A percentile compares a stretch with the other conserved stretches of the same genome.
phyloP scores from a whole-genome alignment of 176 grass and related monocot genomes.

The Avena eriantha region DNA sequence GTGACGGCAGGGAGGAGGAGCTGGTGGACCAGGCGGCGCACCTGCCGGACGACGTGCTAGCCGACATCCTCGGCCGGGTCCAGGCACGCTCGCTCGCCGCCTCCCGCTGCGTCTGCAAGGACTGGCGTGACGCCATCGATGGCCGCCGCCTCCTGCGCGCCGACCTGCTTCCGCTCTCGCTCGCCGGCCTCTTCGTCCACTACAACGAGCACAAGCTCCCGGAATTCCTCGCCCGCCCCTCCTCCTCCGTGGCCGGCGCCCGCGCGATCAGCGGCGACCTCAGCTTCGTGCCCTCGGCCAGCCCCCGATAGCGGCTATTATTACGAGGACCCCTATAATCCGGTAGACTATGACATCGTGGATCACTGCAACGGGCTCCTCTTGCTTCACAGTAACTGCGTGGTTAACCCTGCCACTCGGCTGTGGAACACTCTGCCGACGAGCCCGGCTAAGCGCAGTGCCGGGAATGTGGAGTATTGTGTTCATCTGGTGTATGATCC shows the following conservation, averaged over 20 bases:
- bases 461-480: neutral
- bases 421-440: neutral
- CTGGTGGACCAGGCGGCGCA: neutral
- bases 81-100: neutral
- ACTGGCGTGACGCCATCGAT: neutral
- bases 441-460: neutral
- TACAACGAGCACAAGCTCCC: neutral
- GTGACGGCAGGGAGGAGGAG: neutral
- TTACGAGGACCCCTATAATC: rapidly evolving
- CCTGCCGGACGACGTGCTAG: neutral
- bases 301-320: neutral
- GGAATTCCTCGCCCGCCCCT: neutral
- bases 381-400: neutral
- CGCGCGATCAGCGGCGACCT: neutral
- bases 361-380: conserved; percentile 12
- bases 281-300: neutral
- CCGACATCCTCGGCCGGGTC: neutral
- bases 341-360: neutral
- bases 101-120: neutral
- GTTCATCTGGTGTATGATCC: neutral
- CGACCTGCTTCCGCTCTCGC: neutral
- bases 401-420: neutral
- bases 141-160: neutral
- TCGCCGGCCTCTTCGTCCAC: neutral
- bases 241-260: neutral